Percentiles rank a stretch among this genome's conserved stretches.
Evolutionary conservation across 192 early-diverging fungal genomes (phyloP).

Genomic region (Entomortierella parvispora): DNA sequence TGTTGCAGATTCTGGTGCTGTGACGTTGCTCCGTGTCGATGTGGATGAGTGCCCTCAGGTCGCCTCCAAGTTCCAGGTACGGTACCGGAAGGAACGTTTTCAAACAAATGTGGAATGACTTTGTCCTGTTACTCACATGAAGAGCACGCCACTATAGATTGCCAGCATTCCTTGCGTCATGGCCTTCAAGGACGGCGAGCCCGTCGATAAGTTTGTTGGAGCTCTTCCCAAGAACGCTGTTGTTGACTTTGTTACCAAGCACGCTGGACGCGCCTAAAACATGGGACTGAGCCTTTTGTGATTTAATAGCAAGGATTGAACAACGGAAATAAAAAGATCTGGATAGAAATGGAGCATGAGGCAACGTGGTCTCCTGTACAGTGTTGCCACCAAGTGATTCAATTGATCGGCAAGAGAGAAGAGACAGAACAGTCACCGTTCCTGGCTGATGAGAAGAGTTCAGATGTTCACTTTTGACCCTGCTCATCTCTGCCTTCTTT

Average conservation of each 20-base stretch:
- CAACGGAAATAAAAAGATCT: too few relatives aligned
- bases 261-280: slow-evolving; percentile 20
- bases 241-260: slow-evolving; percentile 61
- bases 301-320: too few relatives aligned
- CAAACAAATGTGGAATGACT: too few relatives aligned
- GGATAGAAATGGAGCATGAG: too few relatives aligned
- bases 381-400: too few relatives aligned
- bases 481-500: slow-evolving; percentile 1
- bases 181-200: slow-evolving; percentile 72
- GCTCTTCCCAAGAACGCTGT: slow-evolving; percentile 63
- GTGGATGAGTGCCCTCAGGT: slow-evolving; percentile 72
- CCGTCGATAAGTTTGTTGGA: slow-evolving; percentile 76
- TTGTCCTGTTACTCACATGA: neutral
- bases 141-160: slow-evolving; percentile 53
- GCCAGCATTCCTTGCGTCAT: slow-evolving; percentile 80
- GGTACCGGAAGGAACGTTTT: too few relatives aligned
- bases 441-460: too few relatives aligned
- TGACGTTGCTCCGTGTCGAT: slow-evolving; percentile 80
- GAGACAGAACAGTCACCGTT: neutral
- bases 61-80: slow-evolving; percentile 73
- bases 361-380: too few relatives aligned
- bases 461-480: too few relatives aligned
- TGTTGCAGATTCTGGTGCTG: slow-evolving; percentile 70
- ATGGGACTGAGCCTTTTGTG: too few relatives aligned
- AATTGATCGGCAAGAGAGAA: too few relatives aligned